Evolutionary conservation across 202 grass and related monocot species (phyloP).

Genomic region (Dendrocalamus latiflorus): DNA sequence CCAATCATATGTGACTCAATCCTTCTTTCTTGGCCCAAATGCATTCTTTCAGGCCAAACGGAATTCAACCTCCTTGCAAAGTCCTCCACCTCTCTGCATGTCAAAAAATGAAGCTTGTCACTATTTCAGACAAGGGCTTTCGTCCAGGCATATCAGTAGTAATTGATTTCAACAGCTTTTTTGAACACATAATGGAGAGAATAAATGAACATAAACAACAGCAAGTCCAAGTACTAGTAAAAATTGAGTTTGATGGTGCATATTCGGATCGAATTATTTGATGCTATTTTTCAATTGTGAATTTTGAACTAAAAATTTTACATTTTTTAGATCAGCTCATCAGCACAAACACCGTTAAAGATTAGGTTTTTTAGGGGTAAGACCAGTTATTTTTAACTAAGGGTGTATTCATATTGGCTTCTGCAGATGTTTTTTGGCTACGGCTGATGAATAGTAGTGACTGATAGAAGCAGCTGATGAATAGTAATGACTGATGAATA

Average conservation of each 20-base stretch:
- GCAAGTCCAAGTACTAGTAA: not conserved
- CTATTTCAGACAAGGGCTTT: not conserved
- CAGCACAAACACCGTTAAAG: no score
- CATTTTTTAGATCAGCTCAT: not conserved
- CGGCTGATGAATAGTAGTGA: no score
- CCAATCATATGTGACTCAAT: conserved; percentile 52
- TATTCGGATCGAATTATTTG: not conserved
- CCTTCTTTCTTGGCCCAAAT: conserved; percentile 75
- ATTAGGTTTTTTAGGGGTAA: no score
- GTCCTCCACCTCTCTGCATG: conserved; percentile 95
- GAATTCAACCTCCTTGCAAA: conserved; percentile 95
- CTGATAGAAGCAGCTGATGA: no score
- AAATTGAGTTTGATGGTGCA: not conserved
- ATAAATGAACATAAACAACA: not conserved
- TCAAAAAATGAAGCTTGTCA: conserved; percentile 21
- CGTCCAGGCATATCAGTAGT: not conserved
- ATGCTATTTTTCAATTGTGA: not conserved
- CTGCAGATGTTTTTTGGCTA: no score
- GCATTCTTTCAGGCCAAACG: conserved; percentile 89
- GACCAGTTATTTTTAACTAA: no score
- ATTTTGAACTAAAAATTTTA: not conserved
- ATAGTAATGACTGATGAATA: no score
- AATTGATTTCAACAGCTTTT: conserved; percentile 6
- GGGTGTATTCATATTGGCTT: no score
- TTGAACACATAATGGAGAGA: not conserved